A percentile compares a stretch with the other conserved stretches of the same genome.
These are phyloP conservation scores for Puccinia horiana DNA, from an alignment of 1,284 basidiomycete genomes.

Conservation along the genomic window DNA sequence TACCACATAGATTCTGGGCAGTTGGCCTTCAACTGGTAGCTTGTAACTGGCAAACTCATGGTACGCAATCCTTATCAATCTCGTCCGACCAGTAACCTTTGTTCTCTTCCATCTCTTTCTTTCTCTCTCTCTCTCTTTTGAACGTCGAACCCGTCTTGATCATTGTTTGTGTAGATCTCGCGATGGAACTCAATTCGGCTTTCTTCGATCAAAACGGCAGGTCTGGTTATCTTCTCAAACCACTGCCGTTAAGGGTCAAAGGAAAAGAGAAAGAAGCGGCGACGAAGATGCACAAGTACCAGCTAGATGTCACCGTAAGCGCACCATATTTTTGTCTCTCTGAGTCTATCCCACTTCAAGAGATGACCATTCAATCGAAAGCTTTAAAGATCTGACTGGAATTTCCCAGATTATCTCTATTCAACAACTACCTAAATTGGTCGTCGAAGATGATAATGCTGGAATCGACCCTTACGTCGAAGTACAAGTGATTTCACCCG, in stretches of 20 bases:
- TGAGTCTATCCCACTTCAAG: constrained; percentile 53
- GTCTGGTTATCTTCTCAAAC: constrained; percentile 88
- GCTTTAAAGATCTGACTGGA: no score
- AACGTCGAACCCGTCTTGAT: background rate
- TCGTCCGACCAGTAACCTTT: background rate
- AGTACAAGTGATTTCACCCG: constrained; percentile 67
- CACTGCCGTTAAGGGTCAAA: constrained; percentile 70
- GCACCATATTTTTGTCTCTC: constrained; percentile 40
- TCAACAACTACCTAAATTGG: constrained; percentile 79
- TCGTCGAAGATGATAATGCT: constrained; percentile 65
- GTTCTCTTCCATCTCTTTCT: constrained; percentile 9
- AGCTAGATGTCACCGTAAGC: constrained; percentile 67
- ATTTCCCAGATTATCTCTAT: constrained; percentile 88
- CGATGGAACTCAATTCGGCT: constrained; percentile 85
- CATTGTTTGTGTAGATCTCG: constrained; percentile 66
- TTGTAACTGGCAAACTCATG: constrained; percentile 95
- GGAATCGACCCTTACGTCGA: constrained; percentile 75
- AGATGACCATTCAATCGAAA: background rate
- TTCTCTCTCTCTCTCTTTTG: background rate
- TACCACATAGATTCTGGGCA: constrained; percentile 86
- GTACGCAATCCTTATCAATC: constrained; percentile 61
- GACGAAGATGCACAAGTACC: constrained; percentile 65
- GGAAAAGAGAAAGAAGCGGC: constrained; percentile 66
- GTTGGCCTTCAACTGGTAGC: constrained; percentile 91
- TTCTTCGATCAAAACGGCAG: constrained; percentile 84